A percentile compares a stretch with the other conserved stretches of the same genome.
phyloP scores from a whole-genome alignment of 352 stramenopile species.

The Blastocystis sp. region DNA sequence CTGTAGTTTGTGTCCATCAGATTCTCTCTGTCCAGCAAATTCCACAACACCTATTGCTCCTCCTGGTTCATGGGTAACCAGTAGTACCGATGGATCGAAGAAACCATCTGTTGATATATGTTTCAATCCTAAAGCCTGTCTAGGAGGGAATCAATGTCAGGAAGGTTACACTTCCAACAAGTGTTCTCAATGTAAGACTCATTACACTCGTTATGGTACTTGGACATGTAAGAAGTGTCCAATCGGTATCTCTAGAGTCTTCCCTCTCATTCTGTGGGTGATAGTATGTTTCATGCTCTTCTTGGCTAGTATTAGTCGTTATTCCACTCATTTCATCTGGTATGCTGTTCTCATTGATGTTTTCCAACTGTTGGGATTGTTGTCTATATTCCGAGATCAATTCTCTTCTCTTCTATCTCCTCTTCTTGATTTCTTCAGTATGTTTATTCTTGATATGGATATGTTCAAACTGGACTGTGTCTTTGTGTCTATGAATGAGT shows the following conservation, averaged over 20 bases:
- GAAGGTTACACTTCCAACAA: not conserved
- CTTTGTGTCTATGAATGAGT: not conserved
- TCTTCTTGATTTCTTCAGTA: conserved; percentile 14
- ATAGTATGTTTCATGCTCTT: not conserved
- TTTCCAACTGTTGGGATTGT: not conserved
- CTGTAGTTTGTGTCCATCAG: not conserved
- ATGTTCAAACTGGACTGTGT: conserved; percentile 18
- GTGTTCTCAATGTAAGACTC: not conserved
- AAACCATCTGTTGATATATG: not conserved
- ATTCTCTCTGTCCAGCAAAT: not conserved
- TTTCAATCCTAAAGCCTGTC: not conserved
- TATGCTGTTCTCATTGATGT: not conserved
- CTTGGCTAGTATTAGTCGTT: not conserved
- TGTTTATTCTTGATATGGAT: conserved; percentile 22
- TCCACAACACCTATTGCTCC: not conserved
- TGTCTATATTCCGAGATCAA: conserved; percentile 1
- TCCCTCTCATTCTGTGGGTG: not conserved
- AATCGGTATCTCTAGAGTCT: not conserved
- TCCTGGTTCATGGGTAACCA: not conserved
- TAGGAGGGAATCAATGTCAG: not conserved
- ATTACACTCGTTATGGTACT: not conserved
- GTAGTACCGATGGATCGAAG: not conserved
- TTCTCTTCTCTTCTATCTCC: not conserved
- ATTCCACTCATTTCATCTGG: conserved; percentile 13
- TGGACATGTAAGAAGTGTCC: conserved; percentile 8